These are phyloP conservation scores for Lolium rigidum DNA, from an alignment of 176 grass and related monocot genomes.

Conservation along the genomic window DNA sequence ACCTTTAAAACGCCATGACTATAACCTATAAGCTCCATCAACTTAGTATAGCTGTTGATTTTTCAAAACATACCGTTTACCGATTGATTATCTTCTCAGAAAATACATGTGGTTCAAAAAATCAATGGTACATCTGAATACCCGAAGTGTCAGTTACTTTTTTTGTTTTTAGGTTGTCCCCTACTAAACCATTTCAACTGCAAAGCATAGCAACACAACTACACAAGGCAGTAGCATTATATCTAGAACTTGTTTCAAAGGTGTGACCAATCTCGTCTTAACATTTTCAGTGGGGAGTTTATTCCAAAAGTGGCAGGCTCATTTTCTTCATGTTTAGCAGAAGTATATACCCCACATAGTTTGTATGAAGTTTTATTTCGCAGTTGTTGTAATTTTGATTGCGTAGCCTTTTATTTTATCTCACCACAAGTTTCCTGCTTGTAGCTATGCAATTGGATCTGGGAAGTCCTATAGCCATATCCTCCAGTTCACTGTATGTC, in stretches of 20 bases:
- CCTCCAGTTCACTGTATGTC: conserved; percentile 66
- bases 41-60: neutral
- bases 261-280: neutral
- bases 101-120: neutral
- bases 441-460: conserved; percentile 72
- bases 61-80: neutral
- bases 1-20: neutral
- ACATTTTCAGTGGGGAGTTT: neutral
- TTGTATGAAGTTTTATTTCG: neutral
- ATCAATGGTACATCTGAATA: neutral
- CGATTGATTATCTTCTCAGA: neutral
- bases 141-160: neutral
- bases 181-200: neutral
- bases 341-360: neutral
- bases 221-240: neutral
- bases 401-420: neutral
- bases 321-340: neutral
- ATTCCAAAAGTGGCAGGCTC: neutral
- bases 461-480: conserved; percentile 73
- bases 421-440: conserved; percentile 27
- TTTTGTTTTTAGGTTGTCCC: neutral
- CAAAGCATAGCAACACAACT: neutral
- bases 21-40: neutral
- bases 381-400: neutral
- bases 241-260: neutral